Evolutionary conservation across 805 yeast genomes (phyloP), one percentile per base, ranked within the genome.

Genomic region (Cyberlindnera veronae): DNA sequence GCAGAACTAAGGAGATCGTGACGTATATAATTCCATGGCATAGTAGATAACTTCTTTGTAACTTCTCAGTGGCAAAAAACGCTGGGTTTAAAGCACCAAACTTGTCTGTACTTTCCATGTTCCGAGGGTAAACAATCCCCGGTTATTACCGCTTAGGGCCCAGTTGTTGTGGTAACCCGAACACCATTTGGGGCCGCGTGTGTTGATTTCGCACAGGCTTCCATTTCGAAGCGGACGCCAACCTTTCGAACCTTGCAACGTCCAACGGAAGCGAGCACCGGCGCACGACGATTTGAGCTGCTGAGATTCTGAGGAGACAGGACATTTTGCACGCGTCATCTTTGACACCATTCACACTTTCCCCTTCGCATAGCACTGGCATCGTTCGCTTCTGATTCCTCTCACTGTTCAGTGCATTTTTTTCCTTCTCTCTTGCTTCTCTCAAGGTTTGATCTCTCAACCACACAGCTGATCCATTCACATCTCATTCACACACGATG

Each of bases 401-500:
- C 24, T n/a, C n/a, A n/a, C n/a, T n/a, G n/a, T n/a, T n/a, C n/a
- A n/a, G n/a, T n/a, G 24, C 7, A 11, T 21, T 21, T 21, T 7
- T 21, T 21, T 21, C 10, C 11, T 21, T 21, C 24, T 21, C 24
- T 21, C 11, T 11, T 21, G 24, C 14, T 6, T 24, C 28, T 6
- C 28, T 24, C 28, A 12, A 24, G 11, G 11, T 24, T 24, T 24
- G n/a, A n/a, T 24, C 24, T 21, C 11, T 21, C 11, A 11, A 21
- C 11, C 7, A 8, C 7, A 8, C 24, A 22, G 24, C 24, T 8
- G 10, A 8, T 16, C 19, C 14, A n/a, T 14, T 20, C 27, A 21
- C 27, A 13, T 19, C 24, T 7, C 27, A 31, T n/a, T 12, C 15
- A 18, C 23, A n/a, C 14, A 34, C 19, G n/a, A 55, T 55, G 60